Base-by-base conservation (phyloP, 2,329 filamentous ascomycete species). In the Colletotrichum truncatum region DNA sequence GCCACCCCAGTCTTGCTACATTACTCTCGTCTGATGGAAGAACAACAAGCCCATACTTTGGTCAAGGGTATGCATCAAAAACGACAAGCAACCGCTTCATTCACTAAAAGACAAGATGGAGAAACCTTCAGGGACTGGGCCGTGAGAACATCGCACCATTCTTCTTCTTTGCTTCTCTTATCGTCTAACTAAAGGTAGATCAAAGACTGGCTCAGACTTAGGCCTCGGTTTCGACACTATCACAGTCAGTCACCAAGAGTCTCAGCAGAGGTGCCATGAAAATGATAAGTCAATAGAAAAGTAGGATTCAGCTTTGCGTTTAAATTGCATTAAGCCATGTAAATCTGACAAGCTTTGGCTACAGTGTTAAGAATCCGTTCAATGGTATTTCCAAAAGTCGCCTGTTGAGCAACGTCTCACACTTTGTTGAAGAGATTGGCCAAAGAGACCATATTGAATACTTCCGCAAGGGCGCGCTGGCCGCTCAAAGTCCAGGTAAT, bases 381-480 rank as follows among this genome's bases (percentile, higher is more conserved):
- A n/a, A 12, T 90, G 4, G 81, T 79, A 80, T 89, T 10, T 79
- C 84, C 3, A 80, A 82, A 28, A 77, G 84, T 2, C 74, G 83
- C 53, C 80, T 90, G 10, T 73, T 89, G 38, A 73, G 76, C 25
- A 79, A 87, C 65, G 87, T 89, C 3, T 80, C 85, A 41, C 72
- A 77, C 1, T 90, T 89, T 71, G 85, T 84, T 39, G 67, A 73
- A 3, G 75, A 82, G 18, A 80, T 82, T 48, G 80, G 79, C 8
- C 75, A 88, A 6, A 71, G 72, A 3, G 77, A 77, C 32, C 79
- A 85, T n/a, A 76, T 84, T 16, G 70, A 83, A 7, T 61, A 34
- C 11, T 61, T 65, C 41, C 25, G 45, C 23, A 85, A 85, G 67
- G 89, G 76, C 11, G 77, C 77, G 78, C 61, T 81, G 58, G 87